Evolutionary conservation across 768 basidiomycete genomes (phyloP), one percentile per base, ranked within the genome.

Genomic region (Auricularia sp.): DNA sequence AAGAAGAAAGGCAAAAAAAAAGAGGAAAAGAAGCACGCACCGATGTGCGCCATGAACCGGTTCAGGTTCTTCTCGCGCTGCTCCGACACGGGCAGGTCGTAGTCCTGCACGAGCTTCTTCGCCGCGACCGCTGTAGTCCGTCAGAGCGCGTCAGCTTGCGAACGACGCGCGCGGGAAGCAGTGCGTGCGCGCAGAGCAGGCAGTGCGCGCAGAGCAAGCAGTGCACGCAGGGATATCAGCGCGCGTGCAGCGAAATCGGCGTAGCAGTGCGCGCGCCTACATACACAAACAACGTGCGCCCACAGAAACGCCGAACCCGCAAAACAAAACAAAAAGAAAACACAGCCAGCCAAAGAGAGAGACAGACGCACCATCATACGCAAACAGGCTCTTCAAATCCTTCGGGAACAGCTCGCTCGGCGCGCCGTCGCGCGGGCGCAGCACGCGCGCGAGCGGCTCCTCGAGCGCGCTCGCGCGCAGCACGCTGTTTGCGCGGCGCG

Each of bases 1-100:
- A 29, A 23, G 23, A n/a, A n/a, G 23, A 23, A 23, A 23, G n/a
- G n/a, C n/a, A 23, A 23, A 23, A 42, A 14, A 5, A 14, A 39
- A 12, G 39, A 12, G 39, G 39, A 42, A 42, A 42, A 0, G 3
- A 7, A 7, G 8, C 11, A 51, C 47, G 47, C 16, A 81, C 85
- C 85, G 64, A 84, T 81, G 68, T 83, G 80, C 36, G 77, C 72
- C 72, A 86, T 77, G 70, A 87, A 86, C n/a, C 76, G 72, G 66
- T 81, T 84, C 59, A 83, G 71, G 68, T 84, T 84, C 66, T 70
- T 74, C 62, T 80, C 76, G 36, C 77, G 71, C 12, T 75, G 70
- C 2, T 78, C 77, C 23, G 78, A 75, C 39, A 77, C 78, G 5
- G 70, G 71, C 16, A 87, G 76, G 1, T 74, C 80, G 66, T 83